phyloP scores from a whole-genome alignment of 2,329 filamentous ascomycete genomes.

The Botrytis fragariae region DNA sequence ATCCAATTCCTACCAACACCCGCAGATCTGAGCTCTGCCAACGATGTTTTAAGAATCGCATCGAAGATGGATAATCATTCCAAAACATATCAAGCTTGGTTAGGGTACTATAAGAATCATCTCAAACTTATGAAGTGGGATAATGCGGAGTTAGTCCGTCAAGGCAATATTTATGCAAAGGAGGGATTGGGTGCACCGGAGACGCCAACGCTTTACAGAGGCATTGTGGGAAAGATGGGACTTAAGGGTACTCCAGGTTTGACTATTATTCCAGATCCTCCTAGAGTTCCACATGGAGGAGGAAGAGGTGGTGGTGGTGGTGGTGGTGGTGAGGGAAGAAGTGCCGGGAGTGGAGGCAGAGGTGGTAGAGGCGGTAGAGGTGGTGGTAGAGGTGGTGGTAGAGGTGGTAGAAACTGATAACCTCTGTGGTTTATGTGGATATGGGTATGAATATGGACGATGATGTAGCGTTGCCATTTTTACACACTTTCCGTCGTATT shows the following conservation, averaged over 20 bases:
- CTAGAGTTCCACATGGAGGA: slow-evolving; percentile 30
- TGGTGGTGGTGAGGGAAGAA: slow-evolving; percentile 20
- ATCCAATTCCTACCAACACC: slow-evolving; percentile 51
- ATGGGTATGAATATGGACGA: background rate
- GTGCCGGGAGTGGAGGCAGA: slow-evolving; percentile 9
- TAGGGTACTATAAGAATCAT: slow-evolving; percentile 53
- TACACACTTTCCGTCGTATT: background rate
- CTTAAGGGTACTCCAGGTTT: slow-evolving; percentile 52
- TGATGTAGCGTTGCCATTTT: too few relatives aligned
- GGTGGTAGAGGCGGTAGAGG: background rate
- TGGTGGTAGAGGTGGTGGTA: background rate
- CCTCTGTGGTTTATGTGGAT: background rate
- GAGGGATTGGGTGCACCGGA: slow-evolving; percentile 48
- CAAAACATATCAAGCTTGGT: slow-evolving; percentile 56
- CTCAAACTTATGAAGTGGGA: slow-evolving; percentile 44
- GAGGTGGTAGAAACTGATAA: background rate
- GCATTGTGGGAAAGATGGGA: slow-evolving; percentile 56
- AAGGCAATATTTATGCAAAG: slow-evolving; percentile 51
- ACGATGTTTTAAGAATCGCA: slow-evolving; percentile 43
- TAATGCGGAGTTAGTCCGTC: slow-evolving; percentile 43
- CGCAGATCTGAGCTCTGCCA: slow-evolving; percentile 46
- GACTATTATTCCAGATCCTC: slow-evolving; percentile 46
- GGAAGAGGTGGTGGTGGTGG: slow-evolving; percentile 24
- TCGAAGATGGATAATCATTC: slow-evolving; percentile 47
- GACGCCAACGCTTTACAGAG: slow-evolving; percentile 48